phyloP scores from a whole-genome alignment of 257 asterid genomes.

The Lithospermum erythrorhizon region DNA sequence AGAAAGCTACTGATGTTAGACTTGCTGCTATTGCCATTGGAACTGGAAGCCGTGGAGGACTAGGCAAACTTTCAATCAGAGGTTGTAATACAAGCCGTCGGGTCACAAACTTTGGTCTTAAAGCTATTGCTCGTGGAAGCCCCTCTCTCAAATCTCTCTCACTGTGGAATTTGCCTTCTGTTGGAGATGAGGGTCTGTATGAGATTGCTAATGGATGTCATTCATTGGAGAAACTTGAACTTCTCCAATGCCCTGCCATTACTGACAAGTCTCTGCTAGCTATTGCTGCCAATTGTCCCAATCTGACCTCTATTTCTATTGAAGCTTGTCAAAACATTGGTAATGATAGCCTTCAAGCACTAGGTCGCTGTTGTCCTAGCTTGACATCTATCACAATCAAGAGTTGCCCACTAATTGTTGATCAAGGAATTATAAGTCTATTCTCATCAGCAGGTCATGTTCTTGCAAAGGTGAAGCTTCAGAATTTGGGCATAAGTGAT shows the following conservation, averaged over 20 bases:
- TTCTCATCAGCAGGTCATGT: conserved; percentile 55
- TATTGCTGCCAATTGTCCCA: conserved; percentile 63
- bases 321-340: conserved; percentile 81
- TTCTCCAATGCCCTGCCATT: conserved; percentile 56
- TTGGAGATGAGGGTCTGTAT: conserved; percentile 59
- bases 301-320: conserved; percentile 44
- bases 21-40: conserved; percentile 86
- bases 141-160: conserved; percentile 63
- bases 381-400: conserved; percentile 45
- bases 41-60: conserved; percentile 63
- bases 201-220: conserved; percentile 68
- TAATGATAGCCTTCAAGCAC: conserved; percentile 52
- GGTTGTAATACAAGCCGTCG: conserved; percentile 48
- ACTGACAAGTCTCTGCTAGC: conserved; percentile 54
- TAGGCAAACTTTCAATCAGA: conserved; percentile 79
- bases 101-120: conserved; percentile 67
- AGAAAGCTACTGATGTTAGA: conserved; percentile 77
- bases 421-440: conserved; percentile 61
- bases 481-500: conserved; percentile 52
- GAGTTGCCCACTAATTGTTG: conserved; percentile 61
- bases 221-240: conserved; percentile 73
- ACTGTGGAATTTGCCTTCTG: conserved; percentile 61
- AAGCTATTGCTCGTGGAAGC: conserved; percentile 67
- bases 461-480: conserved; percentile 48
- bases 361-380: conserved; percentile 51